Conservation (phyloP, 345 rosid species). For the Boechera divaricarpa region DNA sequence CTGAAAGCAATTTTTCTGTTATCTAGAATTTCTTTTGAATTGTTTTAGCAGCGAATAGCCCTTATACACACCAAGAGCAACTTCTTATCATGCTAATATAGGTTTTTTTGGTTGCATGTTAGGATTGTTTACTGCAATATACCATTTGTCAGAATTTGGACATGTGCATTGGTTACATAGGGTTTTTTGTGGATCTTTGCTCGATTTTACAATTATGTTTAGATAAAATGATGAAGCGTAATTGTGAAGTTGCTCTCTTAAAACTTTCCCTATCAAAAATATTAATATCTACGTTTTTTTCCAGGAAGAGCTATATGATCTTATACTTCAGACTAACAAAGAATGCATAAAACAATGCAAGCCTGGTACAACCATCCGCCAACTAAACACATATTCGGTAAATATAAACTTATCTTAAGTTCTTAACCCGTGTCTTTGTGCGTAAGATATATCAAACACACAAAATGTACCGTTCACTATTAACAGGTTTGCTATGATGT, state of each 20-base stretch:
- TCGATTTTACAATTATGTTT: neutral
- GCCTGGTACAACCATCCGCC: conserved; percentile 76
- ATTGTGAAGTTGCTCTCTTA: neutral
- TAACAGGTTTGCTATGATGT: conserved; percentile 2
- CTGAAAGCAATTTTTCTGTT: neutral
- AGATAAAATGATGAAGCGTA: neutral
- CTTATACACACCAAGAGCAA: neutral
- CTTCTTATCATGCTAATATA: neutral
- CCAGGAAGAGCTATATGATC: conserved; percentile 89
- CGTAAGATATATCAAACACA: conserved; percentile 13
- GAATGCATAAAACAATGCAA: conserved; percentile 75
- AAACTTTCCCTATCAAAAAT: neutral
- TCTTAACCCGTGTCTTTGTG: conserved; percentile 11
- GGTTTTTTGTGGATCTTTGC: neutral
- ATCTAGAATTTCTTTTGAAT: neutral
- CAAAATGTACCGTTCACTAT: neutral
- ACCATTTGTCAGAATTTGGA: neutral
- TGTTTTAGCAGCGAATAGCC: neutral
- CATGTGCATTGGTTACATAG: neutral
- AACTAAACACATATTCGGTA: conserved; percentile 83
- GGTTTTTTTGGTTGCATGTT: neutral
- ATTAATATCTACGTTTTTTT: conserved; percentile 18
- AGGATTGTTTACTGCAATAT: neutral
- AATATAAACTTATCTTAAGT: conserved; percentile 15
- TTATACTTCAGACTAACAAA: conserved; percentile 84